Evolutionary conservation across 2,329 filamentous ascomycete genomes (phyloP), one percentile per base, ranked within the genome.

Genomic region (Cytospora leucostoma): DNA sequence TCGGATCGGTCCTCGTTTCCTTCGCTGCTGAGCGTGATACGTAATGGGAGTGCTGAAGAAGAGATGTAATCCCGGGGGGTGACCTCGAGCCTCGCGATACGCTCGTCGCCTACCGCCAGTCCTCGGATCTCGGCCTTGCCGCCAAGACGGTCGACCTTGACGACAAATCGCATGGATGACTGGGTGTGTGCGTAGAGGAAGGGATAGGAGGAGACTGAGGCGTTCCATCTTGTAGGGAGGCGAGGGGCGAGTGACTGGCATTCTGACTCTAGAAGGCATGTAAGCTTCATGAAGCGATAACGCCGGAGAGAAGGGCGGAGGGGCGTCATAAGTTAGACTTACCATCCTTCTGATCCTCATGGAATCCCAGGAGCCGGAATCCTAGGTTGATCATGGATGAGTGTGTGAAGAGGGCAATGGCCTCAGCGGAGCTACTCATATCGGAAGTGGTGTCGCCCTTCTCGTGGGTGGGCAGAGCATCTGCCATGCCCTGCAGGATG

Each of bases 181-280:
- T 96, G 91, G 32, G 85, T 81, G 75, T 97, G 93, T 4, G 87
- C 86, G 78, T 98, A 98, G 67, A 93, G 86, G 76, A 98, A 97
- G 62, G 89, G 86, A 73, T 92, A 89, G 15, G 88, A 87, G 66
- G 85, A 85, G 63, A 84, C 83, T 21, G 85, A 84, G 13, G 86
- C 80, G 75, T 97, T 97, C 95, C 95, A 98, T 77, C 87, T 84
- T 17, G 83, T 64, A 0, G 92, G 91, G 2, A 98, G 82, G 37
- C 87, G 82, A 10, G 84, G 85, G 11, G 85, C 82, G 53, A 85
- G 76, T 54, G 80, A 74, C 61, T 83, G 78, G 70, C 86, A 86
- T 71, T 85, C 79, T 35, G 82, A 74, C 72, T 88, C 84, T 86
- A 68, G 40, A 27, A 27, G 53, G 32, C 59, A 58, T 65, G 65